Percentiles rank a stretch among this genome's conserved stretches.
These are phyloP conservation scores for Globisporangium perplexum DNA, from an alignment of 352 stramenopile species.

Conservation along the genomic window DNA sequence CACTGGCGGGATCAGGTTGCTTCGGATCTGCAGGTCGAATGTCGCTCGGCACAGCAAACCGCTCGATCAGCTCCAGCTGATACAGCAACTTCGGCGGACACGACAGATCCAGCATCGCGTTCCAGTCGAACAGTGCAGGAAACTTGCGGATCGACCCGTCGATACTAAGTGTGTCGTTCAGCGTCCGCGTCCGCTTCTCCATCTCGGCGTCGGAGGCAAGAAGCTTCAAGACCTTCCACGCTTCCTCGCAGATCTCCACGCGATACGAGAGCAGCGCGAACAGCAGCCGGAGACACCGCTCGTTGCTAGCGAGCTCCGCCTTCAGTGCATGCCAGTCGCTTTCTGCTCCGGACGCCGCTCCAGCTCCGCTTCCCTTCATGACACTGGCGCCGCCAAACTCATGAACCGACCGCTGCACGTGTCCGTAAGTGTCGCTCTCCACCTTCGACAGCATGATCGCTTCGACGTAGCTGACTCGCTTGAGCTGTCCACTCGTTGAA, in stretches of 20 bases:
- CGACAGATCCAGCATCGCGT: slow-evolving; percentile 43
- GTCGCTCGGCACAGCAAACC: slow-evolving; percentile 44
- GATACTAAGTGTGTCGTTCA: slow-evolving; percentile 59
- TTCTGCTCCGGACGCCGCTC: slow-evolving; percentile 23
- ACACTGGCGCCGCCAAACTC: slow-evolving; percentile 14
- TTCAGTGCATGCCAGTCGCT: slow-evolving; percentile 73
- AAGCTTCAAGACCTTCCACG: slow-evolving; percentile 73
- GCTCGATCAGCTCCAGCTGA: slow-evolving; percentile 59
- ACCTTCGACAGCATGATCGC: slow-evolving; percentile 55
- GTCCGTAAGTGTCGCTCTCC: slow-evolving; percentile 55
- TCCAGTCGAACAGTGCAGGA: slow-evolving; percentile 44
- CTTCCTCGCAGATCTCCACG: slow-evolving; percentile 55
- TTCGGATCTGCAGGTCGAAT: slow-evolving; percentile 8
- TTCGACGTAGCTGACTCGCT: slow-evolving; percentile 36
- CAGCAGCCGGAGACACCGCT: slow-evolving; percentile 31
- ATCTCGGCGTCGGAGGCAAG: slow-evolving; percentile 53
- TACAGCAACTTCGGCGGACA: slow-evolving; percentile 63
- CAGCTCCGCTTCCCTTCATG: neutral
- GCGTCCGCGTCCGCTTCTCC: slow-evolving; percentile 64
- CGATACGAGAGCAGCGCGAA: slow-evolving; percentile 46
- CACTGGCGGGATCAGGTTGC: neutral
- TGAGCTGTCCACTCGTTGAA: slow-evolving; percentile 18
- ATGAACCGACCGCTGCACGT: slow-evolving; percentile 34
- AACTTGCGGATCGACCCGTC: slow-evolving; percentile 57
- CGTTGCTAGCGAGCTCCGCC: slow-evolving; percentile 48